phyloP scores from a whole-genome alignment of 352 stramenopile genomes.

The Globisporangium spinosum region DNA sequence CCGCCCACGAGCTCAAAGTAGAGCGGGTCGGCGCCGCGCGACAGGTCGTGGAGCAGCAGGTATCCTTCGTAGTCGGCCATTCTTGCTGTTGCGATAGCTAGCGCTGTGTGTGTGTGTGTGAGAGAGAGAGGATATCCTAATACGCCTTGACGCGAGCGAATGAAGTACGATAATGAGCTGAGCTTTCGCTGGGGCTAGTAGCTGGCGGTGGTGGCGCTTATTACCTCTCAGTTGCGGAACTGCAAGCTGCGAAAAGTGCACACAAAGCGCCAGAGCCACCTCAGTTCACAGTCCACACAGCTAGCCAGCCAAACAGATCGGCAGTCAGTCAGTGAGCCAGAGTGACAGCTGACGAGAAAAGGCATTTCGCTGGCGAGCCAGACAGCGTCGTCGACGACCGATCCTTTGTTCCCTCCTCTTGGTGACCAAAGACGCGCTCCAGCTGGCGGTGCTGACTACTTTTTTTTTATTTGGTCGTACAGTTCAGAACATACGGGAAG shows the following conservation, averaged over 20 bases:
- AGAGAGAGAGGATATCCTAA: not conserved
- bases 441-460: conserved; percentile 16
- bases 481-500: not conserved
- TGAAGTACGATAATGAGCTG: not conserved
- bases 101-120: not conserved
- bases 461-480: not conserved
- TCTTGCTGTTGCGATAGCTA: not conserved
- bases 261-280: not conserved
- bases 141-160: not conserved
- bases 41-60: conserved; percentile 61
- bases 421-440: not conserved
- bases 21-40: conserved; percentile 40
- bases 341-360: conserved; percentile 3
- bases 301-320: not conserved
- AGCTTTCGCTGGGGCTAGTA: not conserved
- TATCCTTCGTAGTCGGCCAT: conserved; percentile 86
- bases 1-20: conserved; percentile 75
- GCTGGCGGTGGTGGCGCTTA: too few species aligned
- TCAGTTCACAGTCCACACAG: not conserved
- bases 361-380: not conserved
- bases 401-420: not conserved
- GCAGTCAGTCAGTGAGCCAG: not conserved
- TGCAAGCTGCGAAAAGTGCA: not conserved
- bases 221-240: not conserved
- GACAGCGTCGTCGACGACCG: not conserved